Evolutionary conservation across 345 rosid species (phyloP).

Genomic region (Arabis alpina): DNA sequence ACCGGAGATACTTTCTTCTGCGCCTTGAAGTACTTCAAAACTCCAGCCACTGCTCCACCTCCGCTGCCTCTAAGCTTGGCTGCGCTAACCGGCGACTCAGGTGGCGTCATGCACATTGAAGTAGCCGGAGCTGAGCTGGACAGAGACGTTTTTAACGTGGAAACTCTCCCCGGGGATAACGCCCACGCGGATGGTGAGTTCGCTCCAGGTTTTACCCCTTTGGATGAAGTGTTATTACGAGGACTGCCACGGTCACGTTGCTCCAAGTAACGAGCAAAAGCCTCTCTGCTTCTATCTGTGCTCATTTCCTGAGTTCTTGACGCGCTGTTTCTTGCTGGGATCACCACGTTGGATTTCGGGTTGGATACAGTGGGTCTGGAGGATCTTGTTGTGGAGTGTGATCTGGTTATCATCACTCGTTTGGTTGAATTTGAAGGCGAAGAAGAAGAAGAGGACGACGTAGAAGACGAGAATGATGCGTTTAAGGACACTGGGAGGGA

Average conservation of each 20-base stretch:
- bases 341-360: slow-evolving; percentile 1
- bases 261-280: slow-evolving; percentile 37
- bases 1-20: slow-evolving; percentile 62
- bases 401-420: slow-evolving; percentile 37
- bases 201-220: slow-evolving; percentile 42
- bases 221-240: slow-evolving; percentile 30
- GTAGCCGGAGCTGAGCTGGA: slow-evolving; percentile 31
- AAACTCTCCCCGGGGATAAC: slow-evolving; percentile 65
- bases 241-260: slow-evolving; percentile 52
- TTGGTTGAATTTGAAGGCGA: slow-evolving; percentile 38
- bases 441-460: slow-evolving; percentile 39
- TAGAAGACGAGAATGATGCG: slow-evolving; percentile 37
- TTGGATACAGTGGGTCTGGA: slow-evolving; percentile 29
- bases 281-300: slow-evolving; percentile 33
- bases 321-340: slow-evolving; percentile 44
- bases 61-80: slow-evolving; percentile 46
- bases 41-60: slow-evolving; percentile 54
- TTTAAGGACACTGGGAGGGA: slow-evolving; percentile 44
- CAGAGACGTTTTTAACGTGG: slow-evolving; percentile 8
- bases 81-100: slow-evolving; percentile 37
- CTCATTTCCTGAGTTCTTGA: slow-evolving; percentile 33
- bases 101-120: slow-evolving; percentile 37
- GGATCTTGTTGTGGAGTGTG: slow-evolving; percentile 45
- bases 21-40: slow-evolving; percentile 67
- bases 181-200: slow-evolving; percentile 80